A percentile compares a stretch with the other conserved stretches of the same genome.
phyloP scores from a whole-genome alignment of 805 yeast genomes.

The Metschnikowia lochheadii region DNA sequence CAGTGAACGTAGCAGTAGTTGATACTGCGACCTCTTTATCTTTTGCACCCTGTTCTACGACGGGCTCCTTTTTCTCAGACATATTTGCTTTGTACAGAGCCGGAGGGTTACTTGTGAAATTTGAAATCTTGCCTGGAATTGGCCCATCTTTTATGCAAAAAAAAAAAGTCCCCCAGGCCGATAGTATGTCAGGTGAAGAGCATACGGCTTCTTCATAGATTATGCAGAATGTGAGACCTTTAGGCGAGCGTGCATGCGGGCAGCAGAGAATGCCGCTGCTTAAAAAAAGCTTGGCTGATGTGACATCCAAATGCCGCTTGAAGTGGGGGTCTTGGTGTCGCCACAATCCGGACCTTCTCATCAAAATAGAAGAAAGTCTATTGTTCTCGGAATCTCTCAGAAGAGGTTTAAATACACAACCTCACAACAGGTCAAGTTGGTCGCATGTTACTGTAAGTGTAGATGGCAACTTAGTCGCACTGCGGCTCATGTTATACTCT shows the following conservation, averaged over 20 bases:
- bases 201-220: constrained; percentile 1
- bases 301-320: background rate
- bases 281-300: constrained; percentile 1
- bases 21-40: background rate
- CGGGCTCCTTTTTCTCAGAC: background rate
- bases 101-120: background rate
- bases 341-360: background rate
- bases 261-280: background rate
- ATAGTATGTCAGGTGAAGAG: background rate
- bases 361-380: background rate
- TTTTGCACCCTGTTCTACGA: constrained; percentile 1
- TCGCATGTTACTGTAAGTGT: background rate
- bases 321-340: background rate
- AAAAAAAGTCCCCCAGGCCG: background rate
- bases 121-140: background rate
- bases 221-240: background rate
- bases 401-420: too few species aligned
- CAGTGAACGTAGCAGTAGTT: background rate
- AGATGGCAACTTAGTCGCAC: background rate
- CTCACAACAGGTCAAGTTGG: too few species aligned
- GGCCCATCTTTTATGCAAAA: background rate
- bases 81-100: background rate
- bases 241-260: background rate
- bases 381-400: background rate
- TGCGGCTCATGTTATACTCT: background rate